phyloP scores from a whole-genome alignment of 2,329 filamentous ascomycete species.

The Aspergillus unguis region DNA sequence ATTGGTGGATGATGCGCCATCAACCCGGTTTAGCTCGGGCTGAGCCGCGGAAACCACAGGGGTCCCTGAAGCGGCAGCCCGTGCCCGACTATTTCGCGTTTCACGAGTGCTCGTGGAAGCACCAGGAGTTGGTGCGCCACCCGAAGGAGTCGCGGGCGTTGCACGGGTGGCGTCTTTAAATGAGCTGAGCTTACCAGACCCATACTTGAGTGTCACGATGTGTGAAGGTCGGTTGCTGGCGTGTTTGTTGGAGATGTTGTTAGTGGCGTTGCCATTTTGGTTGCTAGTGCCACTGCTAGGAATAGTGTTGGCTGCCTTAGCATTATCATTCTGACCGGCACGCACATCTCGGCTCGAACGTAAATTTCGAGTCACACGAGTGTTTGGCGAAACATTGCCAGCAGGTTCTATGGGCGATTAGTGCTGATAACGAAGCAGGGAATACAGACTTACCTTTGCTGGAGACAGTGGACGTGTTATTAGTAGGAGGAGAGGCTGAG shows the following conservation, averaged over 20 bases:
- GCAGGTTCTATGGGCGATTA: conserved; percentile 18
- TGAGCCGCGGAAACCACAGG: conserved; percentile 5
- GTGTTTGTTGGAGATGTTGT: conserved; percentile 9
- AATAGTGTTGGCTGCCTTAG: conserved; percentile 7
- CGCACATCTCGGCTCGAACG: conserved; percentile 24
- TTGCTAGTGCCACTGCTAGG: conserved; percentile 8
- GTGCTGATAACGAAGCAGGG: background rate
- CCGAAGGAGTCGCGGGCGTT: conserved; percentile 6
- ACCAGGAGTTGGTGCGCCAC: conserved; percentile 3
- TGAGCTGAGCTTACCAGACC: conserved; percentile 14
- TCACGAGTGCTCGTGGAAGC: conserved; percentile 17
- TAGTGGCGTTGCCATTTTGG: conserved; percentile 11
- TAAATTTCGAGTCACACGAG: conserved; percentile 23
- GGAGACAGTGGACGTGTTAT: conserved; percentile 18
- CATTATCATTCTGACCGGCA: conserved; percentile 18
- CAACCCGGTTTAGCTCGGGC: conserved; percentile 6
- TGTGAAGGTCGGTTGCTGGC: conserved; percentile 19
- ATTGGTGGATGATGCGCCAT: conserved; percentile 16
- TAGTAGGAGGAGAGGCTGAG: conserved; percentile 15
- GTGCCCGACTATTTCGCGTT: conserved; percentile 24
- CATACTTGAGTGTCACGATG: conserved; percentile 23
- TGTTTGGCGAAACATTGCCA: conserved; percentile 14
- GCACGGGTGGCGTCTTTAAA: conserved; percentile 10
- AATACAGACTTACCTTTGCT: conserved; percentile 22
- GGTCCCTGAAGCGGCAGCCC: conserved; percentile 12